Evolutionary conservation across 1,284 basidiomycete genomes (phyloP).

Genomic region (Malassezia equina): DNA sequence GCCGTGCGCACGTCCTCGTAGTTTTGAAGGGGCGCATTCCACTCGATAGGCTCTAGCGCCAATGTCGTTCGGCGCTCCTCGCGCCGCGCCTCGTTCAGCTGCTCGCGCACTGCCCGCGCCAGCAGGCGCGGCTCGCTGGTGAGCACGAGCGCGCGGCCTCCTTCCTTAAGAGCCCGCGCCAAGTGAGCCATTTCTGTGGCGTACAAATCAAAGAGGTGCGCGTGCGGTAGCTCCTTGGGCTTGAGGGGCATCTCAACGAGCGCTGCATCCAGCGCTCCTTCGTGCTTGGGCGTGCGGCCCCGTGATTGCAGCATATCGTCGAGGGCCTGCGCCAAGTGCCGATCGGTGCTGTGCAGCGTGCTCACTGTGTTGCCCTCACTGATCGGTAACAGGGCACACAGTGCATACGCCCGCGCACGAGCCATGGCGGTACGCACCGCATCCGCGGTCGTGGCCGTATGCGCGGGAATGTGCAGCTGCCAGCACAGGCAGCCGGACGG

Average conservation of each 20-base stretch:
- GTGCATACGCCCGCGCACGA: slow-evolving; percentile 3
- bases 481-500: slow-evolving; percentile 5
- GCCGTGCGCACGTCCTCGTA: background rate
- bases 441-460: background rate
- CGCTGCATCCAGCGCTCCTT: background rate
- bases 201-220: slow-evolving; percentile 9
- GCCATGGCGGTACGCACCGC: slow-evolving; percentile 4
- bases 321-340: background rate
- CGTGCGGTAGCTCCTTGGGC: slow-evolving; percentile 4
- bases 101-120: slow-evolving; percentile 11
- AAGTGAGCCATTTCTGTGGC: background rate
- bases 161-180: background rate
- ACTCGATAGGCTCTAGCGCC: background rate
- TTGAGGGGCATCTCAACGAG: slow-evolving; percentile 10
- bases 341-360: background rate
- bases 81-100: slow-evolving; percentile 10
- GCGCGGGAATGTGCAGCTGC: slow-evolving; percentile 3
- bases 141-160: slow-evolving; percentile 8
- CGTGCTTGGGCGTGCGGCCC: background rate
- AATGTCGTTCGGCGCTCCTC: background rate
- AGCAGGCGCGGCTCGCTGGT: slow-evolving; percentile 8
- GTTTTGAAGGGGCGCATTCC: background rate
- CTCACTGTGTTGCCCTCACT: background rate
- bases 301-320: background rate
- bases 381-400: slow-evolving; percentile 7